Percentiles rank a stretch among this genome's conserved stretches.
Evolutionary conservation across 352 stramenopile species (phyloP).

Genomic region (Globisporangium paroecandrum): DNA sequence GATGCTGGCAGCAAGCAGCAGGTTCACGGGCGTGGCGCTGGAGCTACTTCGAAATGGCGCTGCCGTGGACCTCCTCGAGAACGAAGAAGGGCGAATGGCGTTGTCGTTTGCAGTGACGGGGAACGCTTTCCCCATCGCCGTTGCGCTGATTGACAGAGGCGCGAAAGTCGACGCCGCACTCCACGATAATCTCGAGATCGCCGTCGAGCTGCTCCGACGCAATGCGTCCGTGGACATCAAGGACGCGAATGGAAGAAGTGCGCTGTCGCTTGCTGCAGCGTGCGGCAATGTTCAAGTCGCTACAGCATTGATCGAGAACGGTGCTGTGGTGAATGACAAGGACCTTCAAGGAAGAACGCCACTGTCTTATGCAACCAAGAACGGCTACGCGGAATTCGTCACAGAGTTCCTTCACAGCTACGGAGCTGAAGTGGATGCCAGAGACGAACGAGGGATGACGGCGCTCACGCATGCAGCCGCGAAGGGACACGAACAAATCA

Average conservation of each 20-base stretch:
- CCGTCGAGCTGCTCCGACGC: neutral
- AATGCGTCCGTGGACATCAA: neutral
- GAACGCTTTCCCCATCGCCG: neutral
- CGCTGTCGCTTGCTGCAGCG: neutral
- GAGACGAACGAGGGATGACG: neutral
- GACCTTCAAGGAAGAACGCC: neutral
- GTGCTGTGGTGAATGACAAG: neutral
- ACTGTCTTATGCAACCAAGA: neutral
- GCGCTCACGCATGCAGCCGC: neutral
- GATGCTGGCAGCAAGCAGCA: neutral
- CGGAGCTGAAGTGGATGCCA: neutral
- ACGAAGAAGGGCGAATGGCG: neutral
- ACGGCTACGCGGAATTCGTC: neutral
- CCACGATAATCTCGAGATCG: neutral
- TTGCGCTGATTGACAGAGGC: neutral
- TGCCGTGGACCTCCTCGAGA: neutral
- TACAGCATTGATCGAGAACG: neutral
- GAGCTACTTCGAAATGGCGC: neutral
- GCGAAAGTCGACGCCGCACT: neutral
- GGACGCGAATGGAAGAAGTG: neutral
- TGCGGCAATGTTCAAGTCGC: neutral
- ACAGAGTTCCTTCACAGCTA: neutral
- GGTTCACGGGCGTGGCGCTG: neutral
- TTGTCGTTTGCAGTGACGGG: neutral
- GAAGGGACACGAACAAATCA: neutral